Evolutionary conservation across 225 moss, liverwort and hornwort genomes (phyloP), one percentile per base, ranked within the genome.

Genomic region (Ulota crispa): DNA sequence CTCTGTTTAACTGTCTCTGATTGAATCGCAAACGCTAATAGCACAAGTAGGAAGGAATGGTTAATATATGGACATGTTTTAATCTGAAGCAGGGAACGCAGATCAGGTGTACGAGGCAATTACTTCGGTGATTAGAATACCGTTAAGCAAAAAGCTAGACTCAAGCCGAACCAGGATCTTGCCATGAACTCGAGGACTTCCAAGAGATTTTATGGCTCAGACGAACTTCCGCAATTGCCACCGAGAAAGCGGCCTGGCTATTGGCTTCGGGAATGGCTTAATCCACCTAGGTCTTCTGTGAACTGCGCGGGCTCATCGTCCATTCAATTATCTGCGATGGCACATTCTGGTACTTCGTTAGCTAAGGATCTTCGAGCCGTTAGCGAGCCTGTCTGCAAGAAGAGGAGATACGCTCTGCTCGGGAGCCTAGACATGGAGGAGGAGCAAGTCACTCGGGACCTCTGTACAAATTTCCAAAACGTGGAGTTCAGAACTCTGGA

Each of bases 401-500:
- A 81, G 81, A 83, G 64, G 68, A 83, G 70, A 70, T 73, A 66
- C 67, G 60, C 60, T 77, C 42, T 42, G 79, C 55, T 61, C 12
- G 68, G 62, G 45, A n/a, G n/a, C n/a, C 78, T 36, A 11, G 74
- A 70, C 13, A 30, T 74, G 81, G 64, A 70, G 76, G 85, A 68
- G 37, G 84, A 82, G 72, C 75, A 62, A 77, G 79, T 86, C 26
- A 89, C 86, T 72, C 75, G 76, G 68, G 84, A 86, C 55, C 86
- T 86, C 26, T 89, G 82, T 52, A 72, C 59, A 45, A 84, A 72
- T 82, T 86, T 84, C 45, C 78, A 63, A 9, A 67, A 80, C 73
- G 68, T 50, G 28, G 77, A 76, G 64, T 42, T 66, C 39, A 30
- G 31, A 18, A 37, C 42, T 8, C 1, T 57, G 41, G 83, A 80